phyloP scores from a whole-genome alignment of 352 stramenopile species.

The Phytophthora crassamura region DNA sequence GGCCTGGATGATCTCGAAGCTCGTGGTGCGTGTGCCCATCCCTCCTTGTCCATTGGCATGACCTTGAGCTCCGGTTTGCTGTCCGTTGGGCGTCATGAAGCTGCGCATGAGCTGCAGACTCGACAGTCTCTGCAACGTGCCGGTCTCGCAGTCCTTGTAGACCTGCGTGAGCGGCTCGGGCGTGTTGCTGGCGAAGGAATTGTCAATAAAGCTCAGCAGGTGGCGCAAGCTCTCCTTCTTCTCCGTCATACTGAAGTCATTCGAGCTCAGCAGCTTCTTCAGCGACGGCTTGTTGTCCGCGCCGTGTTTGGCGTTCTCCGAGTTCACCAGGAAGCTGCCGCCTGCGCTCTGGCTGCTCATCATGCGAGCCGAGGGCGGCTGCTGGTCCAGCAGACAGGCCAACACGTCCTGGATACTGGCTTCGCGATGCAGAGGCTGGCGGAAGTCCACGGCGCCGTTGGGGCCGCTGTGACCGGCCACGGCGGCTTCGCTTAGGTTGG shows the following conservation, averaged over 20 bases:
- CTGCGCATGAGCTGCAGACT: slow-evolving; percentile 84
- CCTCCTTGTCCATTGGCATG: slow-evolving; percentile 12
- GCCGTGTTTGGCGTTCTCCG: slow-evolving; percentile 44
- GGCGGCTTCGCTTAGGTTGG: slow-evolving; percentile 24
- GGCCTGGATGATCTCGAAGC: slow-evolving; percentile 89
- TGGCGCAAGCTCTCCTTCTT: slow-evolving; percentile 89
- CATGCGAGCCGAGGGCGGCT: slow-evolving; percentile 52
- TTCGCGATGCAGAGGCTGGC: slow-evolving; percentile 68
- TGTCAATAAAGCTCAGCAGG: slow-evolving; percentile 87
- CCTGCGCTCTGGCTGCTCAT: slow-evolving; percentile 51
- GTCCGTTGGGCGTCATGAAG: slow-evolving; percentile 61
- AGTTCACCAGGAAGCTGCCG: slow-evolving; percentile 63
- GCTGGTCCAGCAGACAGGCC: slow-evolving; percentile 76
- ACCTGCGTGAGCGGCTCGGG: slow-evolving; percentile 81
- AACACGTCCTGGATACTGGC: slow-evolving; percentile 83
- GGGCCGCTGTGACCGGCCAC: background rate
- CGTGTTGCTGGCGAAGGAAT: slow-evolving; percentile 76
- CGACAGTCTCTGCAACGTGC: slow-evolving; percentile 70
- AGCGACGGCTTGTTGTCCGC: slow-evolving; percentile 61
- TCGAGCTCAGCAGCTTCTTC: slow-evolving; percentile 85
- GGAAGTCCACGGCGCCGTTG: slow-evolving; percentile 42
- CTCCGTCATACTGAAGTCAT: slow-evolving; percentile 83
- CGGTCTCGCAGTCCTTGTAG: slow-evolving; percentile 82
- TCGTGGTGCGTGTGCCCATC: slow-evolving; percentile 79
- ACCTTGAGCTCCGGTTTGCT: slow-evolving; percentile 1